These are phyloP conservation scores for Chlamydomonas asymmetrica DNA, from an alignment of 139 green algal genomes.

Conservation along the genomic window DNA sequence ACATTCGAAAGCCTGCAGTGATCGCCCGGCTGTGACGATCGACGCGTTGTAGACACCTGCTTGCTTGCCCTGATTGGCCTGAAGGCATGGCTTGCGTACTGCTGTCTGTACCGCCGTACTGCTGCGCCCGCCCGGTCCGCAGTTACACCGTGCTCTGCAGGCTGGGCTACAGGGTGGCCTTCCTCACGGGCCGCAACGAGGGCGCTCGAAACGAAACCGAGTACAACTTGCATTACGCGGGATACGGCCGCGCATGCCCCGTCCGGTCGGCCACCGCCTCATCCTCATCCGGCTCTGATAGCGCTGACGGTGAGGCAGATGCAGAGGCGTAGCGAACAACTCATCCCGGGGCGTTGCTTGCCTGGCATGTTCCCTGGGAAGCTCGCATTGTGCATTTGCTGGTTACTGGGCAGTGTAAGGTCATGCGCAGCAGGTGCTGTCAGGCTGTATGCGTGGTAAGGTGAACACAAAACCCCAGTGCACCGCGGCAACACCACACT, in stretches of 20 bases:
- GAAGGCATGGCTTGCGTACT: not conserved
- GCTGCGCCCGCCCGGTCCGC: not conserved
- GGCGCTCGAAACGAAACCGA: constrained; percentile 34
- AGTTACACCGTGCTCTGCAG: not conserved
- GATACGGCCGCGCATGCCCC: constrained; percentile 49
- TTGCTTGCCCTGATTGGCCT: constrained; percentile 1
- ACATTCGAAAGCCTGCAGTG: not conserved
- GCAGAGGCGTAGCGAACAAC: not conserved
- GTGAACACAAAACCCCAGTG: no score
- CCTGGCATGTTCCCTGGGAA: no score
- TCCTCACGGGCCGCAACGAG: constrained; percentile 63
- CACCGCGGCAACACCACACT: not conserved
- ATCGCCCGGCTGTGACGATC: not conserved
- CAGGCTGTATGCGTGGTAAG: no score
- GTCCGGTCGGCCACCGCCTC: not conserved
- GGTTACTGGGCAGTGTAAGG: not conserved
- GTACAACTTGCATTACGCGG: constrained; percentile 50
- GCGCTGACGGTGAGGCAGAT: constrained; percentile 1
- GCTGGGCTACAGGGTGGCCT: constrained; percentile 18
- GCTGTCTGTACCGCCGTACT: constrained; percentile 1
- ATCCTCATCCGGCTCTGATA: not conserved
- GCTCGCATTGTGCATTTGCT: not conserved
- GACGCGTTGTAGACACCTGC: no score
- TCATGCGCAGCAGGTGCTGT: not conserved
- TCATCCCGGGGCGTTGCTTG: no score